These are phyloP conservation scores for Cystofilobasidium capitatum DNA, from an alignment of 768 basidiomycete species.

Conservation along the genomic window DNA sequence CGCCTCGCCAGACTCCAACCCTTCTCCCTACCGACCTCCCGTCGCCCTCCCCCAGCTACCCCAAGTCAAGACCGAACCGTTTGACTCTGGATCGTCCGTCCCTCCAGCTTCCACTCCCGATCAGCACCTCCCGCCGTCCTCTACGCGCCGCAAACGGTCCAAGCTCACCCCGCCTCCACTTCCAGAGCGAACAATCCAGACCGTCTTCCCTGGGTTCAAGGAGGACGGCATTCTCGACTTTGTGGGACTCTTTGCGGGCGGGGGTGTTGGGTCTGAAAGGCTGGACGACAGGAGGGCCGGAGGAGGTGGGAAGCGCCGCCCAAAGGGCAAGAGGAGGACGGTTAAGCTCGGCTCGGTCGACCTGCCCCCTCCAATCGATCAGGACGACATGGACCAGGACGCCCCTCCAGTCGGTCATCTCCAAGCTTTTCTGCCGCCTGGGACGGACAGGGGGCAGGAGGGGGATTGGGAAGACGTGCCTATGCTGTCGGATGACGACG, in stretches of 20 bases:
- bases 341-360: neutral
- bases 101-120: neutral
- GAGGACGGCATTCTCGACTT: slow-evolving; percentile 19
- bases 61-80: slow-evolving; percentile 1
- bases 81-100: too few species aligned
- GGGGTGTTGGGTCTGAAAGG: neutral
- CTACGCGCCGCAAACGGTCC: neutral
- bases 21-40: neutral
- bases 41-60: neutral
- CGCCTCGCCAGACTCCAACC: neutral
- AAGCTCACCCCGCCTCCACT: neutral
- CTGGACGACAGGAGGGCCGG: neutral
- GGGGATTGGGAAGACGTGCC: slow-evolving; percentile 12
- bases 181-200: neutral
- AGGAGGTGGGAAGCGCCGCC: neutral
- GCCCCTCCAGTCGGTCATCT: too few species aligned
- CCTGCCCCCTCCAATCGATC: too few species aligned
- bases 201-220: slow-evolving; percentile 21
- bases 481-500: slow-evolving; percentile 15
- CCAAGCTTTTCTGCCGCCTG: neutral
- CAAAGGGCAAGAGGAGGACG: neutral
- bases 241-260: slow-evolving; percentile 15
- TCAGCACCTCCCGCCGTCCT: neutral
- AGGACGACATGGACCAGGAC: too few species aligned
- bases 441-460: neutral